Percentiles rank a stretch among this genome's conserved stretches.
These are phyloP conservation scores for Termitomyces sp. DNA, from an alignment of 768 basidiomycete species.

Conservation along the genomic window DNA sequence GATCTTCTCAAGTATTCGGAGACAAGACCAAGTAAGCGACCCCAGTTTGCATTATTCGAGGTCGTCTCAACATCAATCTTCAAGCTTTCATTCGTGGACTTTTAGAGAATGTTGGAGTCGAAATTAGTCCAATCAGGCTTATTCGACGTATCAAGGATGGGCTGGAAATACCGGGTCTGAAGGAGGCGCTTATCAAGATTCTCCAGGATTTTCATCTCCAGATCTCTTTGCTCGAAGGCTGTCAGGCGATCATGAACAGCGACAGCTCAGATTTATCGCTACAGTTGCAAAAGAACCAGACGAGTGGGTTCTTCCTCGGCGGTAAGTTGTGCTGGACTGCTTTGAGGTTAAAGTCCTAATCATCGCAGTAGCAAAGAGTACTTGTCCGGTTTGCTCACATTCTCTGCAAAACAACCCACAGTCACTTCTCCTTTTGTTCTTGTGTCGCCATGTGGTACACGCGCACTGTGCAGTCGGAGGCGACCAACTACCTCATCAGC, in stretches of 20 bases:
- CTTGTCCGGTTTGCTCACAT: constrained; percentile 63
- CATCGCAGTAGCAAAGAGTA: constrained; percentile 43
- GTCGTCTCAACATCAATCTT: neutral
- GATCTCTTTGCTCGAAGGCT: constrained; percentile 89
- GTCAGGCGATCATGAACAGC: constrained; percentile 78
- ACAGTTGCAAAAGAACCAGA: constrained; percentile 70
- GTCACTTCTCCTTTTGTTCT: constrained; percentile 64
- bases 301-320: constrained; percentile 71
- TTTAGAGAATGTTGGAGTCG: constrained; percentile 92
- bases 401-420: constrained; percentile 55
- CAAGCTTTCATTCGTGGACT: constrained; percentile 91
- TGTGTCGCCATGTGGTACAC: constrained; percentile 88
- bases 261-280: constrained; percentile 73
- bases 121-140: constrained; percentile 91
- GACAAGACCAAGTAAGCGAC: constrained; percentile 70
- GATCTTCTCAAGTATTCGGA: constrained; percentile 93
- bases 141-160: constrained; percentile 96
- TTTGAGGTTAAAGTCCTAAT: neutral
- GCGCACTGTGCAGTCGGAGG: constrained; percentile 68
- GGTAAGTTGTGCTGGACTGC: constrained; percentile 38
- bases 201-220: constrained; percentile 95
- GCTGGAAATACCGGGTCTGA: constrained; percentile 92
- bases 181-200: constrained; percentile 93
- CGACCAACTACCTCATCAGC: constrained; percentile 55
- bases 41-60: neutral